phyloP scores from a whole-genome alignment of 1,284 basidiomycete species.

The Pyrrhoderma noxium region DNA sequence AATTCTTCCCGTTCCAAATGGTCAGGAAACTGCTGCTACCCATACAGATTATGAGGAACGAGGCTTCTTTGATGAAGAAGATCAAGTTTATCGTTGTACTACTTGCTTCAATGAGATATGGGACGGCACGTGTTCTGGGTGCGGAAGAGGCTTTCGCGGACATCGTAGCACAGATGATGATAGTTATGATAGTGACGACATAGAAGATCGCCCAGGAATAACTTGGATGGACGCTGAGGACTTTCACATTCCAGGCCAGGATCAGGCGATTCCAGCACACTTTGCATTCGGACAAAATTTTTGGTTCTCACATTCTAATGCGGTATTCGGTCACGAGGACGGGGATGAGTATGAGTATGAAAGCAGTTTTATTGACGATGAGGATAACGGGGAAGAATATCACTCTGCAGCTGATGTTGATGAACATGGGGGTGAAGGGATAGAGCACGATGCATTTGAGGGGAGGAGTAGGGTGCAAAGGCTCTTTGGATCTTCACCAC shows the following conservation, averaged over 20 bases:
- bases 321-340: too few relatives aligned
- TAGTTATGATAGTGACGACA: background rate
- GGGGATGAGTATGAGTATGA: slow-evolving; percentile 28
- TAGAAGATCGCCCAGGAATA: slow-evolving; percentile 22
- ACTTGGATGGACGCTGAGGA: slow-evolving; percentile 33
- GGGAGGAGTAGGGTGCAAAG: too few relatives aligned
- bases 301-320: too few relatives aligned
- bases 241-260: slow-evolving; percentile 30
- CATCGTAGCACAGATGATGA: too few relatives aligned
- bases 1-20: too few relatives aligned
- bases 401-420: slow-evolving; percentile 9
- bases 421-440: background rate
- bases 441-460: background rate
- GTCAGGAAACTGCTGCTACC: too few relatives aligned
- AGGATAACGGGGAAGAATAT: slow-evolving; percentile 18
- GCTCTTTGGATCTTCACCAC: background rate
- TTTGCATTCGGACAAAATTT: too few relatives aligned
- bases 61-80: slow-evolving; percentile 62
- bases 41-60: slow-evolving; percentile 30
- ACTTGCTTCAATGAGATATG: slow-evolving; percentile 71
- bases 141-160: slow-evolving; percentile 23
- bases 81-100: slow-evolving; percentile 64
- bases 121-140: slow-evolving; percentile 53
- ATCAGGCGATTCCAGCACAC: slow-evolving; percentile 17
- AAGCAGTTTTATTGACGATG: slow-evolving; percentile 29